Evolutionary conservation across 2,329 filamentous ascomycete species (phyloP).

Genomic region (Onygenales sp.): DNA sequence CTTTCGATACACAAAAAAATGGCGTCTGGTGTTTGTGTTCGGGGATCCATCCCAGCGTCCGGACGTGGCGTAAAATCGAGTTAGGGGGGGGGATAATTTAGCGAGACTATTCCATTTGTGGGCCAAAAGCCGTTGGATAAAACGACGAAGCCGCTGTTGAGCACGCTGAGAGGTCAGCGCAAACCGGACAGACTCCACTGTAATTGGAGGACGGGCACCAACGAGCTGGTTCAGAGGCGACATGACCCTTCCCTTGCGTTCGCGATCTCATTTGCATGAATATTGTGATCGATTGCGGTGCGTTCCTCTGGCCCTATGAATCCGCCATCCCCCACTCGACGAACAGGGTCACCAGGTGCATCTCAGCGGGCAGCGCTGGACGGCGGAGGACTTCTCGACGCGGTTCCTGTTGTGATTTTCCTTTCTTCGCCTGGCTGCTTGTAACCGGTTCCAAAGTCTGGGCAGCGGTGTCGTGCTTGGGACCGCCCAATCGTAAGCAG

Average conservation of each 20-base stretch:
- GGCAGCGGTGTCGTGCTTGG: too few species aligned
- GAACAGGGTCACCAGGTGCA: neutral
- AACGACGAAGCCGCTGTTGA: neutral
- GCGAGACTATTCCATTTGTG: neutral
- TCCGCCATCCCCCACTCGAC: neutral
- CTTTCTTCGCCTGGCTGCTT: too few species aligned
- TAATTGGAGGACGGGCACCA: neutral
- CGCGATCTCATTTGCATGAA: neutral
- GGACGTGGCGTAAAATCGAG: neutral
- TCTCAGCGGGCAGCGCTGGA: neutral
- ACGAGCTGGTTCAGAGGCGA: neutral
- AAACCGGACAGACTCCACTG: neutral
- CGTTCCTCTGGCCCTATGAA: neutral
- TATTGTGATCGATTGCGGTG: neutral
- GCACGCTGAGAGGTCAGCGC: neutral
- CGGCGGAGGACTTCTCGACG: too few species aligned
- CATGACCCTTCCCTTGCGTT: neutral
- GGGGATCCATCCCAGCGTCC: neutral
- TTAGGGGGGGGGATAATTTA: neutral
- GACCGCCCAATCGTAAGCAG: neutral
- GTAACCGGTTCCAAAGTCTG: too few species aligned
- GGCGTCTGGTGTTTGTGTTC: neutral
- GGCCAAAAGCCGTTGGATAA: neutral
- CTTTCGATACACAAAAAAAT: neutral
- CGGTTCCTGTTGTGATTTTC: too few species aligned